Base-by-base conservation (phyloP, 1,139 yeast genomes). In the Pichiaceae sp. region DNA sequence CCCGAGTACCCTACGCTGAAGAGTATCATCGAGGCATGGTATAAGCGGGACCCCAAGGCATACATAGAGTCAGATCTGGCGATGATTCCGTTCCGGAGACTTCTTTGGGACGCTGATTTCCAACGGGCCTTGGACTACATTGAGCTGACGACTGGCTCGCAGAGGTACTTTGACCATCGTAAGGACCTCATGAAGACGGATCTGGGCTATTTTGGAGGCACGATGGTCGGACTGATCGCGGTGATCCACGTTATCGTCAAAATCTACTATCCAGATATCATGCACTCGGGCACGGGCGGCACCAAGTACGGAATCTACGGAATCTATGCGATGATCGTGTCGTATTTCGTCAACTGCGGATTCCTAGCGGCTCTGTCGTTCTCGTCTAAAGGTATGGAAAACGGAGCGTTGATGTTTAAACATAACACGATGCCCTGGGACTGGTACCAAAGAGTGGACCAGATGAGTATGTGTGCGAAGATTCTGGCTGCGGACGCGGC, bases 361-460 rank as follows among this genome's bases (percentile, higher is more conserved):
- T 72, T 75, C 47, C 69, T 76, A 43, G 71, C 77, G 4, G 65
- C 79, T 2, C 57, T 82, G 34, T 81, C 78, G 2, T 62, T 68
- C 41, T 67, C 72, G 2, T 48, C 56, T 3, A 53, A 48, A 36
- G 72, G 82, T 17, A 62, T 74, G 40, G 72, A 84, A 28, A 77
- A 78, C 30, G 89, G 87, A 17, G 68, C 70, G 39, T 62, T 57
- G 31, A 44, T 50, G 39, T 58, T 53, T 37, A 71, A 70, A 39
- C 70, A 70, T 46, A 86, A 86, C 4, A 75, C 84, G 0, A 70
- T 78, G 43, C 78, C 79, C 41, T 64, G 72, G 21, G 72, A 75
- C 46, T 77, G 87, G 78, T 78, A 66, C 54, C 62, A 66, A 38
- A 83, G 78, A 55, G 71, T 81, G 9, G 84, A 78, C 48, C 85